Evolutionary conservation across 345 rosid species (phyloP), one percentile per base, ranked within the genome.

Genomic region (Mangifera indica): DNA sequence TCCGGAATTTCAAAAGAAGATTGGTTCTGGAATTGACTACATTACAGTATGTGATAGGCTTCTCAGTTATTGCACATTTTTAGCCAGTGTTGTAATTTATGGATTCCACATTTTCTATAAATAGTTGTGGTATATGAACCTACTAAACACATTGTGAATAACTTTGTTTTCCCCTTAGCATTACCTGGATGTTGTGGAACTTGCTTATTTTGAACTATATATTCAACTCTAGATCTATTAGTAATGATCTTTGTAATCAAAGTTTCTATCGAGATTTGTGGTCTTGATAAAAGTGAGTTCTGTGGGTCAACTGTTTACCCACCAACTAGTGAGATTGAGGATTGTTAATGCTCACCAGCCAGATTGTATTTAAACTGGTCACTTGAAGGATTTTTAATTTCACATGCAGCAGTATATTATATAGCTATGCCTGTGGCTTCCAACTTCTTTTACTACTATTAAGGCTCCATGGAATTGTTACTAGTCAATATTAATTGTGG

Each of bases 11-110:
- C 85, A 91, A 73, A 84, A 85, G 85, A 95, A 95, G 84, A 85
- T 87, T 5, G 99, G 99, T 34, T 83, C 87, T 75, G 98, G 99
- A 64, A 85, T 92, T 60, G 96, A 88, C 79, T 85, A 83, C 74
- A 86, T 92, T 73, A 89, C 89, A 66, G 97, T 95, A 87, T 69
- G 87, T 71, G 72, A 70, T 64, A 54, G 42, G 12, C 21, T 59
- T 15, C 65, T 69, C 20, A 6, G 5, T 37, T 37, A 37, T 37
- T 37, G 8, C 42, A 5, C 42, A 6, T 37, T 37, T n/a, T 37
- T 37, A 37, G 42, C 42, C 42, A 37, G 42, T 37, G 10, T 37
- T 37, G 42, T 37, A 37, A 37, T 37, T 37, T 37, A 37, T 37
- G 7, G 7, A 37, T 37, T 5, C 42, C 42, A 37, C 42, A 37